Evolutionary conservation across 2,329 filamentous ascomycete species (phyloP).

Genomic region (Clonostachys rhizophaga): DNA sequence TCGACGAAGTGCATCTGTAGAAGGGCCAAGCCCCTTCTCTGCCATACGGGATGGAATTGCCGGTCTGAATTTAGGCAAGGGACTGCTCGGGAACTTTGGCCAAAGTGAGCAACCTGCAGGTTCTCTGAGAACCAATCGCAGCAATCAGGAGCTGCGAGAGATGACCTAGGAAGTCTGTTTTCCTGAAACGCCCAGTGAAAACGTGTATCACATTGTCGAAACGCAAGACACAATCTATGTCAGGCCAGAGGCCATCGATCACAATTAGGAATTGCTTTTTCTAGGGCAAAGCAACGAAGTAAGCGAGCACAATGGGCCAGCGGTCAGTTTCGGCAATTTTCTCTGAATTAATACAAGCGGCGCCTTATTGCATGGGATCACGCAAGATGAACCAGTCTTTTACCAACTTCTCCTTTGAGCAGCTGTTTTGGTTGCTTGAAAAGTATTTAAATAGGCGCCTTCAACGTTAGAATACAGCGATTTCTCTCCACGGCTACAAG

Average conservation of each 20-base stretch:
- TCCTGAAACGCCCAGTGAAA: conserved; percentile 8
- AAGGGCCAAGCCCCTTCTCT: conserved; percentile 28
- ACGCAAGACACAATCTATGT: conserved; percentile 15
- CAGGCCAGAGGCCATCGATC: background rate
- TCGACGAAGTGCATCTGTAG: conserved; percentile 38
- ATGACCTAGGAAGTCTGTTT: conserved; percentile 40
- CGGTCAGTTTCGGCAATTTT: too few species aligned
- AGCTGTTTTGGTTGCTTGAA: too few species aligned
- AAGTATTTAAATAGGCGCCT: too few species aligned
- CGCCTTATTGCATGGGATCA: too few species aligned
- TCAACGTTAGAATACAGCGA: too few species aligned
- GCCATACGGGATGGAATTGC: conserved; percentile 42
- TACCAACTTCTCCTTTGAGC: too few species aligned
- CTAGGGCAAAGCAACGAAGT: too few species aligned
- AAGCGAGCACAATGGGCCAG: too few species aligned
- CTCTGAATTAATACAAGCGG: too few species aligned
- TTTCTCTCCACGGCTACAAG: too few species aligned
- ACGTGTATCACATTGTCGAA: conserved; percentile 24
- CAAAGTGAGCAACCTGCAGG: conserved; percentile 8
- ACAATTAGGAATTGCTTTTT: background rate
- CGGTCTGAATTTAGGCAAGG: conserved; percentile 42
- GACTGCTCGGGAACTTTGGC: conserved; percentile 28
- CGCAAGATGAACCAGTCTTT: too few species aligned
- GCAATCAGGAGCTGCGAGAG: conserved; percentile 37
- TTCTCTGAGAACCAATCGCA: conserved; percentile 14